Conservation (phyloP, 148 eudicot genomes). For the Chenopodium formosanum region DNA sequence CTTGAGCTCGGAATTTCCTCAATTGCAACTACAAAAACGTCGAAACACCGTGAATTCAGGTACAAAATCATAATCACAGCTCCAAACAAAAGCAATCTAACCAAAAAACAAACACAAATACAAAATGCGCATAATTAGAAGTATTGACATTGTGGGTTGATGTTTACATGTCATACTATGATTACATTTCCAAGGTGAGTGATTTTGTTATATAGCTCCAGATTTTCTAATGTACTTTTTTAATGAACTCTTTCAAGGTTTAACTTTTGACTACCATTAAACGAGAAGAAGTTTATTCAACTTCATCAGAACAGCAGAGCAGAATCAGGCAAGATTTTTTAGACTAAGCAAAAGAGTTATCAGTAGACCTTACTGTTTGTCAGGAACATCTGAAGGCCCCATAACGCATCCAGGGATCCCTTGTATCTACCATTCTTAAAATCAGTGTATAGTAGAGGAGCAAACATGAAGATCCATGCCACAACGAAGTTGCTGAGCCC, state of each 20-base stretch:
- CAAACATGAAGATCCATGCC: constrained; percentile 93
- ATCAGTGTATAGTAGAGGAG: constrained; percentile 87
- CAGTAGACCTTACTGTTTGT: constrained; percentile 66
- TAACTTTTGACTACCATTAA: background rate
- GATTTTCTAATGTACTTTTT: background rate
- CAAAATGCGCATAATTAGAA: too few relatives aligned
- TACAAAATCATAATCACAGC: constrained; percentile 14
- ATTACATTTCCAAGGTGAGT: background rate
- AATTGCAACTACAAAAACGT: background rate
- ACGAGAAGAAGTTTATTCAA: background rate
- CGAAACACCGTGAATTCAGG: constrained; percentile 8
- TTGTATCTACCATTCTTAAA: constrained; percentile 61
- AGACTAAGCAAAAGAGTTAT: background rate
- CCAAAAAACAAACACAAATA: background rate
- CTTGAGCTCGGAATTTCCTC: constrained; percentile 20
- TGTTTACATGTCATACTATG: background rate
- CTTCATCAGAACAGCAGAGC: background rate
- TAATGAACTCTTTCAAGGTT: background rate
- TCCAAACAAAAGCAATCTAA: constrained; percentile 13
- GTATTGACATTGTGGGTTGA: background rate
- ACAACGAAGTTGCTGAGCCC: constrained; percentile 93
- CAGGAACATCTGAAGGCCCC: constrained; percentile 96
- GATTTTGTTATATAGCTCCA: background rate
- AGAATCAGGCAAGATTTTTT: background rate
- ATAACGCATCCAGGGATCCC: constrained; percentile 78